Evolutionary conservation across 148 eudicot genomes (phyloP), one percentile per base, ranked within the genome.

Genomic region (Diospyros lotus): DNA sequence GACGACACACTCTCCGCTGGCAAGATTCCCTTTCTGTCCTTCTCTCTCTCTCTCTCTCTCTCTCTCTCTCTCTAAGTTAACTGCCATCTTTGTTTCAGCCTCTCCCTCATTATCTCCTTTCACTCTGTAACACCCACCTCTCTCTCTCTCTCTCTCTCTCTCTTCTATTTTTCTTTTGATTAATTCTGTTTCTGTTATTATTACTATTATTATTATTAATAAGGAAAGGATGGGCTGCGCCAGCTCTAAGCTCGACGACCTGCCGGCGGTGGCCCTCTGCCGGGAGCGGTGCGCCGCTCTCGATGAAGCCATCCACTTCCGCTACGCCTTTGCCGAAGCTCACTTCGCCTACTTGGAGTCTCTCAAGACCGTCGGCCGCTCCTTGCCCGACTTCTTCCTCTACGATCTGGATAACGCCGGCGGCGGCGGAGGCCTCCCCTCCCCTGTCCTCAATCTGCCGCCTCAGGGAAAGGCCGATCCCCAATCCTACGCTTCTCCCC

Each of bases 251-350:
- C 76, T 80, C 18, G 99, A 95, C 55, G 99, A 95, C 66, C 75
- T 85, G 0, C 97, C 96, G 79, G 99, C 98, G 73, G 93, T 95
- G 7, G 75, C 66, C 2, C 82, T 93, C 2, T 95, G 99, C 85
- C 88, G 91, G 0, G 83, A 91, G 0, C 85, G 99, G 0, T 80
- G 93, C 6, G n/a, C 60, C 0, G 84, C 76, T 39, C 80, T 95
- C 4, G 86, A 90, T 76, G 70, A 80, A 1, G 93, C 99, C 1
- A 77, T 93, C 3, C 87, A 77, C 2, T 88, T 82, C 5, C 89
- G 99, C 4, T 93, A 83, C 77, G 82, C 80, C 2, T 73, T 95
- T 38, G 84, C 99, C 2, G 91, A 89, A 10, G 84, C 88, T 6
- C 99, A 95, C 74, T 9, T 84, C 2, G 87, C 94, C 1, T 95